A percentile compares a stretch with the other conserved stretches of the same genome.
phyloP scores from a whole-genome alignment of 225 moss, liverwort and hornwort species.

The Polytrichum commune region DNA sequence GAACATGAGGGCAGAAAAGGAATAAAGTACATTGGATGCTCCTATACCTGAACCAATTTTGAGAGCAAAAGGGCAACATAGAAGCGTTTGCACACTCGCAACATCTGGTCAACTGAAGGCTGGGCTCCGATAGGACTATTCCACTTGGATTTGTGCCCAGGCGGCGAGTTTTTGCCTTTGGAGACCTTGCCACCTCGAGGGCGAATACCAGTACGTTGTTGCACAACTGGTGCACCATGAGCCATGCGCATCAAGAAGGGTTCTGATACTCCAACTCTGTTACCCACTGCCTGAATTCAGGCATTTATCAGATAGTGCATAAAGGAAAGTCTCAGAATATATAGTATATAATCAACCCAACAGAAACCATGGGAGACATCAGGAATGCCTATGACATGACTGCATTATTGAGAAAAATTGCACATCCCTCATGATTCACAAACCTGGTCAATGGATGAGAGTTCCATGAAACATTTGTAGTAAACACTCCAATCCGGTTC shows the following conservation, averaged over 20 bases:
- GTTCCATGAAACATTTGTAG: conserved; percentile 88
- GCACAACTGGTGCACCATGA: conserved; percentile 74
- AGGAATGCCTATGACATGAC: no score
- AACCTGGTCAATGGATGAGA: conserved; percentile 91
- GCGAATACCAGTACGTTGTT: conserved; percentile 54
- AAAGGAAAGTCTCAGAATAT: not conserved
- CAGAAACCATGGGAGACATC: no score
- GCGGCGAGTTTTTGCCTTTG: conserved; percentile 43
- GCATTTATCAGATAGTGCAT: not conserved
- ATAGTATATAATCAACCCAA: no score
- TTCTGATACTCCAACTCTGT: conserved; percentile 85
- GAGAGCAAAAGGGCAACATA: conserved; percentile 93
- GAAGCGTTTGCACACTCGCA: conserved; percentile 89
- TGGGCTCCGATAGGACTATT: conserved; percentile 35
- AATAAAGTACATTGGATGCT: not conserved
- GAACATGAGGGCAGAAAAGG: not conserved
- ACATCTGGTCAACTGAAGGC: conserved; percentile 60
- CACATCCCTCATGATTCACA: conserved; percentile 1
- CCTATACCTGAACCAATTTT: conserved; percentile 82
- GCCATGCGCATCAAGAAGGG: conserved; percentile 97
- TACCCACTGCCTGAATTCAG: conserved; percentile 72
- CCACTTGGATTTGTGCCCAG: conserved; percentile 44
- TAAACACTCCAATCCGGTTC: conserved; percentile 92
- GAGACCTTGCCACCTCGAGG: conserved; percentile 56
- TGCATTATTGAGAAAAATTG: no score